These are phyloP conservation scores for Diaporthe aspalathi DNA, from an alignment of 2,329 filamentous ascomycete species.

Conservation along the genomic window DNA sequence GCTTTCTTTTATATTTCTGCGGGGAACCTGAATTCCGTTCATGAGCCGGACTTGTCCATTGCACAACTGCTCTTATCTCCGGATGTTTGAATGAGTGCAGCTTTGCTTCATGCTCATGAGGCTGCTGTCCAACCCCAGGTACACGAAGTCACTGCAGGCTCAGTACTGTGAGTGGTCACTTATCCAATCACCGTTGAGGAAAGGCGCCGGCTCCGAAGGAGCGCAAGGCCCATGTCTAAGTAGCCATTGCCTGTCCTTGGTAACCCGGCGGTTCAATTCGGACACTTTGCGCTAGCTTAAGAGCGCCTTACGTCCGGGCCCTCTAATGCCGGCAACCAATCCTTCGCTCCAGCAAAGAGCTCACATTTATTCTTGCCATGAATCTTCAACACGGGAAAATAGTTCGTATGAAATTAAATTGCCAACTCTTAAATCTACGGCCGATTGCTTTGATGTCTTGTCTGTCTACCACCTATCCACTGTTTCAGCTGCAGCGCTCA, in stretches of 20 bases:
- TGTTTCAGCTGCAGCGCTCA: no score
- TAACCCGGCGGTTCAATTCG: constrained; percentile 19
- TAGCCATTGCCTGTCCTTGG: background rate
- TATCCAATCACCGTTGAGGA: background rate
- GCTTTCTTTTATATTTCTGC: background rate
- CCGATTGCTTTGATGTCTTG: no score
- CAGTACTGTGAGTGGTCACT: background rate
- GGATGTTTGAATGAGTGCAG: background rate
- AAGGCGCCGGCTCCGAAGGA: background rate
- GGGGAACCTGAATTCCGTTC: background rate
- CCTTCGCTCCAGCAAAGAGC: background rate
- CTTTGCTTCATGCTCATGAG: background rate
- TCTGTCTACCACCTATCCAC: no score
- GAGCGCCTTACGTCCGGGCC: background rate
- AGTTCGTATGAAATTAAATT: no score
- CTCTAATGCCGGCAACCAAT: background rate
- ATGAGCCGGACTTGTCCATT: background rate
- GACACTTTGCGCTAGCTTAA: constrained; percentile 16
- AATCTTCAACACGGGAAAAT: background rate
- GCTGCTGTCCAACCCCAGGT: background rate
- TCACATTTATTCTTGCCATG: no score
- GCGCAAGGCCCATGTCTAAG: background rate
- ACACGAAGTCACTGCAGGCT: background rate
- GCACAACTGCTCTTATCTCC: background rate
- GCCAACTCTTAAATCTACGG: no score